Base-by-base conservation (phyloP, 208 protist species). In the Strigomonas galati region DNA sequence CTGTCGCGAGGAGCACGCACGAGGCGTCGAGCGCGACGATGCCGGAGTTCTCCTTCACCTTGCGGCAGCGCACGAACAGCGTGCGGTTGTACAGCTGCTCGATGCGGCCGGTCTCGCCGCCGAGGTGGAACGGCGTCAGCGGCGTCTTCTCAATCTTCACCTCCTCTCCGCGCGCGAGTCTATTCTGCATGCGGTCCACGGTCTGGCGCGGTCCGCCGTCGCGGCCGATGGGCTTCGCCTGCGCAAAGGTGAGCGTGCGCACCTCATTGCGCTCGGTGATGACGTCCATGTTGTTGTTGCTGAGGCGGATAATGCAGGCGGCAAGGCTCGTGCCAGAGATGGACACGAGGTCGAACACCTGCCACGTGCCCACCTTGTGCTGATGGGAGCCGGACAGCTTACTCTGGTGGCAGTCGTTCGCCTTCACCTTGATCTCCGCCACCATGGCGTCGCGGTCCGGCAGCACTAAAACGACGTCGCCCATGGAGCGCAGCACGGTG, bases 341-440 rank as follows among this genome's bases (percentile, higher is more conserved):
- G 26, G 80, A 78, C 46, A 96, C 91, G 26, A 96, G 75, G 71
- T 96, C 91, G 69, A 92, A 94, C 21, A 96, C 63, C 53, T 78
- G 72, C 79, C 78, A 92, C 32, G 72, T 74, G 49, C 84, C 84
- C 49, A 79, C 77, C 26, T 70, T 84, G 67, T 96, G 87, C n/a
- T 78, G 63, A 37, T 79, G 77, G 17, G 78, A 73, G 58, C 85
- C 82, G 52, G 80, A 67, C 37, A 96, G 75, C 57, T 92, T 90
- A 66, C 84, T 93, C 65, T 90, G 79, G 68, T 87, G 84, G 69
- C 91, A 96, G 56, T 96, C 88, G 63, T 89, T 91, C 5, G 91
- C 85, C 23, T 74, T 74, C 51, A 94, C 87, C 40, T 63, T 76
- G 40, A 95, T 67, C 72, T 97, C 89, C 49, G 74, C 73, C 24